Evolutionary conservation across 1,139 yeast species (phyloP), one percentile per base, ranked within the genome.

Genomic region (Magnusiomyces sp.): DNA sequence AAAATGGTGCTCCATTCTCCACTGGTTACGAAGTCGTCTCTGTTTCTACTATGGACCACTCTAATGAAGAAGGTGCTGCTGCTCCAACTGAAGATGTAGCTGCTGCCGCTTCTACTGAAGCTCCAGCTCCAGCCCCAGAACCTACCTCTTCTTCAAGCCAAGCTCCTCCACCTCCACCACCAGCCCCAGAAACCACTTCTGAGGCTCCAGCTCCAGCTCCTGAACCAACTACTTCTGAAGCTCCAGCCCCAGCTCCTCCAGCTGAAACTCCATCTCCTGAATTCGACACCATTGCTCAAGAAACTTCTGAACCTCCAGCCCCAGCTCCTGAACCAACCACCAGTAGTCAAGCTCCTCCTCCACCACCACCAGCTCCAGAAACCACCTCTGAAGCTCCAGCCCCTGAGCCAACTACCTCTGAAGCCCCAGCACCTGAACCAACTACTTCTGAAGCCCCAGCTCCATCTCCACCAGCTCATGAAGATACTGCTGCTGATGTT

Each of bases 41-140:
- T n/a, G 41, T 40, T 40, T 73, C 71, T 59, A 59, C 71, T 43
- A 69, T 70, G 59, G 57, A 73, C n/a, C 66, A 68, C 29, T 54
- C 51, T n/a, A 52, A n/a, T 32, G 16, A 41, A 31, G 50, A 55
- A 6, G 45, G 17, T 32, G 5, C 46, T 13, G 40, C 52, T 27
- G 34, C 55, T 32, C 50, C 52, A 14, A 46, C 55, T 23, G 53
- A 48, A 11, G 50, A 50, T 5, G 52, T 46, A 27, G 29, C 53
- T 31, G 16, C 29, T 16, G 39, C 53, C 31, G 42, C 56, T 29
- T 40, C 53, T 40, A 51, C 55, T 27, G 50, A 58, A 5, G 49
- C 55, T 34, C 36, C 58, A 20, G 61, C 60, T 48, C 60, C 58
- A 16, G 50, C 59, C 34, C 57, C 63, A 5, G 59, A 57, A 49